Conservation (phyloP, 1,284 basidiomycete genomes). For the Cutaneotrichosporon cyanovorans region DNA sequence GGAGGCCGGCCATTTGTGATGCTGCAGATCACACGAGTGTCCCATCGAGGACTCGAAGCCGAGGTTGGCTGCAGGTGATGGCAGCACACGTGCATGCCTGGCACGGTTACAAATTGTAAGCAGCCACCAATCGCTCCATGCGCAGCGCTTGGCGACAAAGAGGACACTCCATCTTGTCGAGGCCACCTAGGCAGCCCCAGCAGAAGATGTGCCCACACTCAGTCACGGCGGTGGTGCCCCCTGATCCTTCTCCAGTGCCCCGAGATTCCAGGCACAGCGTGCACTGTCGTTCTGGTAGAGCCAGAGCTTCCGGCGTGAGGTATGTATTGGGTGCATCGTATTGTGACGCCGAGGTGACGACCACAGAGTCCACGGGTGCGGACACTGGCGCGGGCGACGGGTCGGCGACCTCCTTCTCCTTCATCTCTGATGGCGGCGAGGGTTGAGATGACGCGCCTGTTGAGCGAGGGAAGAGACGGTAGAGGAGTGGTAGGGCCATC, state of each 20-base stretch:
- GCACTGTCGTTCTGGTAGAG: constrained; percentile 64
- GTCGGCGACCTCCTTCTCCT: constrained; percentile 3
- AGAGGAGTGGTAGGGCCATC: constrained; percentile 60
- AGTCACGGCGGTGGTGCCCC: constrained; percentile 59
- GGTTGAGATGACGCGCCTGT: neutral
- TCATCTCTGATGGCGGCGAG: neutral
- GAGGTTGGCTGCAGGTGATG: no score
- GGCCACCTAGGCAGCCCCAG: constrained; percentile 91
- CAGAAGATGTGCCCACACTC: constrained; percentile 93
- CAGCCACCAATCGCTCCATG: constrained; percentile 64
- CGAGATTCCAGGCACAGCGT: constrained; percentile 79
- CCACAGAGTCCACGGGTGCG: constrained; percentile 42
- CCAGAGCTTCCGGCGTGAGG: constrained; percentile 26
- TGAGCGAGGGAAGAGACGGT: constrained; percentile 48
- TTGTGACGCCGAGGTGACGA: constrained; percentile 43
- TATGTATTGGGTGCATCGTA: constrained; percentile 38
- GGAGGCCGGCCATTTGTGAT: no score
- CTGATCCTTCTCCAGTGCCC: constrained; percentile 52
- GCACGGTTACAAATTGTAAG: constrained; percentile 65
- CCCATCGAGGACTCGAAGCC: no score
- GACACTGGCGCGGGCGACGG: constrained; percentile 10
- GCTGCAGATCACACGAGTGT: no score
- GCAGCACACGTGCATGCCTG: no score
- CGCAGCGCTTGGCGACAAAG: constrained; percentile 72
- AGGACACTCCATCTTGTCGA: constrained; percentile 76